These are phyloP conservation scores for Xerocomus spinulosus DNA, from an alignment of 768 basidiomycete species.

Conservation along the genomic window DNA sequence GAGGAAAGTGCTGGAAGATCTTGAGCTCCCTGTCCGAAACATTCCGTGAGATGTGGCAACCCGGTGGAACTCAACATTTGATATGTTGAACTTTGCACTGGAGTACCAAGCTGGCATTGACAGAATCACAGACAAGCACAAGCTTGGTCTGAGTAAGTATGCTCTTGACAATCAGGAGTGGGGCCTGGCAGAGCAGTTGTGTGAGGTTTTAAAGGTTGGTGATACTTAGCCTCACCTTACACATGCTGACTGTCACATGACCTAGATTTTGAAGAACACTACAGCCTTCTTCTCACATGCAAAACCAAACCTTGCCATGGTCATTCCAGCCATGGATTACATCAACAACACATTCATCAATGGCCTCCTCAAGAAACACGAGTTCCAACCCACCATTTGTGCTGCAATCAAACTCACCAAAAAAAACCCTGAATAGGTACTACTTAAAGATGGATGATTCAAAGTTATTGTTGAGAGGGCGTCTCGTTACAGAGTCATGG, in stretches of 20 bases:
- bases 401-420: not conserved
- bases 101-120: conserved; percentile 21
- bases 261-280: not conserved
- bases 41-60: conserved; percentile 14
- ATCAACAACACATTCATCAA: not conserved
- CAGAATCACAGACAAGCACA: conserved; percentile 10
- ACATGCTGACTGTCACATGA: not conserved
- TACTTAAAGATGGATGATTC: not conserved
- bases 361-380: not conserved
- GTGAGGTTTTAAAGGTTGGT: not conserved
- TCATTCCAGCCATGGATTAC: not conserved
- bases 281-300: not conserved
- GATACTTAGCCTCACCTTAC: not conserved
- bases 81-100: conserved; percentile 18
- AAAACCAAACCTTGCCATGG: not conserved
- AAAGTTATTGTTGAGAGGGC: not conserved
- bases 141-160: conserved; percentile 19
- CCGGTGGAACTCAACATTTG: too few relatives aligned
- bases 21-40: not conserved
- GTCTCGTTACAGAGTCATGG: not conserved
- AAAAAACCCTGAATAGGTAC: not conserved
- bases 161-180: conserved; percentile 31
- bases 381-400: not conserved
- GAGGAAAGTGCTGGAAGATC: not conserved
- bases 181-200: conserved; percentile 30